phyloP scores from a whole-genome alignment of 768 basidiomycete species.

The Russula abietina region DNA sequence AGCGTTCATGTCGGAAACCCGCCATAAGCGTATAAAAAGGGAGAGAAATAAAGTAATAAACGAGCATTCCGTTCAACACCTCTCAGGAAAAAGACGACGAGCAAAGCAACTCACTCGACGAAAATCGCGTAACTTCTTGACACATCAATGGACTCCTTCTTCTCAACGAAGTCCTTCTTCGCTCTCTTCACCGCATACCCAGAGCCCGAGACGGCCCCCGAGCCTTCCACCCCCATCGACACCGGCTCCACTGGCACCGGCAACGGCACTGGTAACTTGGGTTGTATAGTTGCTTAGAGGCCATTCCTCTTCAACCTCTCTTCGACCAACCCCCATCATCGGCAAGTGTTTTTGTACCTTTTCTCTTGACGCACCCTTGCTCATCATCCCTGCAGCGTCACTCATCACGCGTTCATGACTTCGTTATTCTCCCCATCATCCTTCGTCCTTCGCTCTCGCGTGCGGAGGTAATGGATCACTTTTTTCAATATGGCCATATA shows the following conservation, averaged over 20 bases:
- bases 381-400: neutral
- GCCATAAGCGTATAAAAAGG: neutral
- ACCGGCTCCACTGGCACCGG: too few relatives aligned
- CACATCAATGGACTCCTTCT: conserved; percentile 13
- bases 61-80: neutral
- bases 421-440: neutral
- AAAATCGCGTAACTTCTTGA: neutral
- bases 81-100: too few relatives aligned
- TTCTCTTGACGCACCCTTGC: neutral
- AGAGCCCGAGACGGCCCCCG: neutral
- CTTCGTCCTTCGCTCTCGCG: neutral
- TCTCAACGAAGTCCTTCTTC: conserved; percentile 10
- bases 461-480: neutral
- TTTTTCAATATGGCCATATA: neutral
- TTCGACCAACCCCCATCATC: neutral
- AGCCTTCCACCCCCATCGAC: conserved; percentile 6
- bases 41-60: too few relatives aligned
- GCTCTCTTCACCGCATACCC: neutral
- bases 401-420: neutral
- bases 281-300: conserved; percentile 10
- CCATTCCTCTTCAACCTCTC: neutral
- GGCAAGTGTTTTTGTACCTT: neutral
- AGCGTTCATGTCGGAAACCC: too few relatives aligned
- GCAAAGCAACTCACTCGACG: neutral
- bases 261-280: too few relatives aligned